Percentiles rank a stretch among this genome's conserved stretches.
Conservation (phyloP, 176 grass and related monocot species). For the Phoenix dactylifera region DNA sequence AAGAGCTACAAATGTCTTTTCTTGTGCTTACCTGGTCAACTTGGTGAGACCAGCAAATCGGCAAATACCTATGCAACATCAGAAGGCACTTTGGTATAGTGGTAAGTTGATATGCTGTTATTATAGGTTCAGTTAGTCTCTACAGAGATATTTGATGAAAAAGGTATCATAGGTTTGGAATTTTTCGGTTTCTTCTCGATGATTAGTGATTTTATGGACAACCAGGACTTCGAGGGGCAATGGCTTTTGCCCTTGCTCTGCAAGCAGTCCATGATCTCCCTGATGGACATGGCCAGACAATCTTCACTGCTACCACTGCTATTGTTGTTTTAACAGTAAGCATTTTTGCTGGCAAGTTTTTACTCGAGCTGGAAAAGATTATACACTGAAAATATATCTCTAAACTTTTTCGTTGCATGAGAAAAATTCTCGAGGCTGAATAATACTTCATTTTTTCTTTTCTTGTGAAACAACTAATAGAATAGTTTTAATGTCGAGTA, state of each 20-base stretch:
- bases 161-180: too few relatives aligned
- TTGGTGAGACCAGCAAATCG: constrained; percentile 62
- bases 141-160: too few relatives aligned
- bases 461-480: too few relatives aligned
- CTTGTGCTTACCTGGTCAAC: constrained; percentile 90
- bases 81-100: constrained; percentile 99
- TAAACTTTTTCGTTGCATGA: too few relatives aligned
- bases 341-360: neutral
- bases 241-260: constrained; percentile 99
- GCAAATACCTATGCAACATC: constrained; percentile 81
- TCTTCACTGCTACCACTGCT: constrained; percentile 85
- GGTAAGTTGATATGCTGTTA: constrained; percentile 31
- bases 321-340: constrained; percentile 95
- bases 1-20: constrained; percentile 88
- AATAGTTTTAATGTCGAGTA: too few relatives aligned
- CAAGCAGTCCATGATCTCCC: constrained; percentile 96
- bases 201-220: constrained; percentile 14
- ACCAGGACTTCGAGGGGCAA: constrained; percentile 94
- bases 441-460: too few relatives aligned
- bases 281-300: constrained; percentile 92
- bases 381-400: too few relatives aligned
- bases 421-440: too few relatives aligned
- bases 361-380: too few relatives aligned
- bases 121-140: too few relatives aligned
- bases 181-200: too few relatives aligned